phyloP scores from a whole-genome alignment of 1,284 basidiomycete species.

The Pyrrhoderma noxium region DNA sequence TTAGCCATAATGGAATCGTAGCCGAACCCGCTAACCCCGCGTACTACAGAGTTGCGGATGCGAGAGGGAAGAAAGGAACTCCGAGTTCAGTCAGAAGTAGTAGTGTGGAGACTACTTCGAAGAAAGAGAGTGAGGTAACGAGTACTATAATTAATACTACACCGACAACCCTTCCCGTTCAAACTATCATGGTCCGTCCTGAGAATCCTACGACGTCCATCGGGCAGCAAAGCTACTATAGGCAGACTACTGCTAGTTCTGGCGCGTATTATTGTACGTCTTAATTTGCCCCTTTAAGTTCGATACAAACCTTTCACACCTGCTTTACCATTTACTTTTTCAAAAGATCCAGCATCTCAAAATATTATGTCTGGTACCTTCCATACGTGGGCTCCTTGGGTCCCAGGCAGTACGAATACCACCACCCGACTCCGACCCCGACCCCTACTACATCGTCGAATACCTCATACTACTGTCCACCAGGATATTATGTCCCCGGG shows the following conservation, averaged over 20 bases:
- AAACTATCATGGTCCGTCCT: conserved; percentile 27
- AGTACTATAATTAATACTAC: background rate
- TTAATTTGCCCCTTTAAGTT: conserved; percentile 19
- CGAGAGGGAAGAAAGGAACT: conserved; percentile 29
- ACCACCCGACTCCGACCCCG: background rate
- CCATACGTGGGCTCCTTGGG: conserved; percentile 34
- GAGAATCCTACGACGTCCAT: conserved; percentile 27
- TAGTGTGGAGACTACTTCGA: conserved; percentile 5
- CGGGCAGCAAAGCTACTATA: conserved; percentile 52
- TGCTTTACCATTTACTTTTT: no score
- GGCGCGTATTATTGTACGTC: conserved; percentile 24
- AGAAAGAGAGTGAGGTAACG: background rate
- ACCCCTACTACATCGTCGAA: background rate
- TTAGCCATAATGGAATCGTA: conserved; percentile 61
- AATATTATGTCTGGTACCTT: conserved; percentile 48
- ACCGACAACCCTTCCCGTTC: conserved; percentile 31
- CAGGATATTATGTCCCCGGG: conserved; percentile 13
- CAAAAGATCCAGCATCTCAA: conserved; percentile 30
- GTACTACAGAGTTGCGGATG: conserved; percentile 23
- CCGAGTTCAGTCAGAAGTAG: conserved; percentile 23
- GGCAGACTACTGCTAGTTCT: conserved; percentile 45
- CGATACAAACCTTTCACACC: no score
- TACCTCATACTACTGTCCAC: background rate
- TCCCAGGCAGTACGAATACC: background rate
- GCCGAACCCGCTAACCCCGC: conserved; percentile 41